Base-by-base conservation (phyloP, 306 rosid genomes). In the Corylus americana region DNA sequence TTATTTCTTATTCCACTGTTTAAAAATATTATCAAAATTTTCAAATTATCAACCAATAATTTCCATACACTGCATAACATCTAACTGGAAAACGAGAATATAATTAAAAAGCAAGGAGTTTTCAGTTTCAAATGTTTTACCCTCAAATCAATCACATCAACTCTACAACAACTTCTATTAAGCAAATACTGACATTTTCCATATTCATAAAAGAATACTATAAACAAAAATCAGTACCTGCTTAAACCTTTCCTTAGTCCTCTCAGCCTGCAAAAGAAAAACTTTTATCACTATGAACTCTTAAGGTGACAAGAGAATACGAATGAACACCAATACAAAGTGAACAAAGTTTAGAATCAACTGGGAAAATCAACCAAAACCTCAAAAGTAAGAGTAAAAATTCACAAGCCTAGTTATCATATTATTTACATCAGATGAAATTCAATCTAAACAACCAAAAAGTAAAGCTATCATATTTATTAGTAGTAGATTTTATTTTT, bases 201-300 rank as follows among this genome's bases (percentile, higher is more conserved):
- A 55, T 37, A 37, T 20, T 72, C 54, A 64, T 68, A 75, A 53
- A 55, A 51, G 42, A 70, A 74, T 67, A 70, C 37, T 55, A 18
- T 79, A 7, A 74, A 59, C 73, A 49, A 7, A 77, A 57, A 85
- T 17, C 29, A 74, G 37, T 91, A 95, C 99, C 99, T 93, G 96
- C 84, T 90, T 90, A 79, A 51, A 81, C 81, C 99, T 90, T 83
- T 88, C 89, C 86, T 85, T 91, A 25, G 78, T 80, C 84, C 85
- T 88, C 84, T 86, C 93, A 49, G 82, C 91, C 99, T 95, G 93
- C 89, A 84, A 51, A 76, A 69, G 27, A 87, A 71, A 61, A 73
- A 18, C 11, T 16, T 48, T 16, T 22, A 81, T 88, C 29, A 74
- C 7, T 14, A 39, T 77, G 51, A 58, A 54, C 73, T 45, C 59